Evolutionary conservation across 768 basidiomycete species (phyloP), one percentile per base, ranked within the genome.

Genomic region (Pleurotus djamor): DNA sequence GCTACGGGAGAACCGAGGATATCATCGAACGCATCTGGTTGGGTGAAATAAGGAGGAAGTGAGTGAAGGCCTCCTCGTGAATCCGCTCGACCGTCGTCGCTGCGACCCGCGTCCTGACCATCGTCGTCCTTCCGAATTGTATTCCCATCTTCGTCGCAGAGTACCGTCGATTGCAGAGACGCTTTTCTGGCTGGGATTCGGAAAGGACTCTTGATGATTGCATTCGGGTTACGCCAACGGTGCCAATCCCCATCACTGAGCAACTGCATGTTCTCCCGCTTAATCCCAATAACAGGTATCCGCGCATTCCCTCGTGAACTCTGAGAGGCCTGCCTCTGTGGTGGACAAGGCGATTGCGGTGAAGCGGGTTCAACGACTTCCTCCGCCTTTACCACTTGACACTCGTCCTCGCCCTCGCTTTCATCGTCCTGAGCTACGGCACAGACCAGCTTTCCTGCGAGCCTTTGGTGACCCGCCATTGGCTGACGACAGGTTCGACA

Each of bases 1-100:
- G 70, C 72, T 35, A 73, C 65, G 14, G 70, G 71, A 32, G 9
- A 10, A 14, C 12, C 51, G 14, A 57, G 35, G 10, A 63, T 47
- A 10, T 57, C 34, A n/a, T 58, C 57, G 16, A 63, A 21, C 13
- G 13, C 48, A 7, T 47, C 55, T 1, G 50, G n/a, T 41, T 41
- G 38, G 38, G 38, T 41, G 38, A 41, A 41, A 41, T 41, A 9
- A 41, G 9, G 38, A 10, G 36, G 5, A 52, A 14, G 10, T 1
- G 9, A 4, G 34, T 45, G n/a, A 8, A 2, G 17, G 44, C 13
- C 5, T 57, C 41, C 8, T 6, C 16, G 43, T 57, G 60, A 60
- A 17, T 48, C 9, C 48, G 21, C 12, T 50, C 44, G 12, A 43
- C 56, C 14, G 5, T 12, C 14, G 52, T 47, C 7, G 13, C 44